Conservation (phyloP, 2,329 filamentous ascomycete genomes). For the Chaetomiaceae sp. region DNA sequence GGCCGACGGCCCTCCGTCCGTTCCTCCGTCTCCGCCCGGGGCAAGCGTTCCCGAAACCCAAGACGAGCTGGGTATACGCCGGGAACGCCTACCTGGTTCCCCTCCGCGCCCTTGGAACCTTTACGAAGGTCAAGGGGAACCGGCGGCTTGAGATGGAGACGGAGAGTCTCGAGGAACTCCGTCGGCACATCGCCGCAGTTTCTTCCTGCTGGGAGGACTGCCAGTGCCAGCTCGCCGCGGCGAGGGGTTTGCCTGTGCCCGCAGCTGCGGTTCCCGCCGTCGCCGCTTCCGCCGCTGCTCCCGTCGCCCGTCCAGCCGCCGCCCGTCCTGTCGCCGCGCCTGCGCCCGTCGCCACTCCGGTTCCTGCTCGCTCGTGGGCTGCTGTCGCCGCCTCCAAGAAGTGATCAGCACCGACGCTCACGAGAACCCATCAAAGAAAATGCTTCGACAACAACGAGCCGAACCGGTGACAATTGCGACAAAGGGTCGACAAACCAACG, state of each 20-base stretch:
- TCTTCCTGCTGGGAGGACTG: not conserved
- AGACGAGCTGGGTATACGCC: constrained; percentile 26
- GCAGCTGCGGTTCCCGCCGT: not conserved
- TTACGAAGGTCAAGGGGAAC: not conserved
- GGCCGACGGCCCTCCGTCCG: not conserved
- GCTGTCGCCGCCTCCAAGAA: too few relatives aligned
- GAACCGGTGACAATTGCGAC: too few relatives aligned
- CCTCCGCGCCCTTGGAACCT: constrained; percentile 16
- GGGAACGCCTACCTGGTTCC: constrained; percentile 23
- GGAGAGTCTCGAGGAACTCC: constrained; percentile 11
- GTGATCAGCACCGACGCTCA: too few relatives aligned
- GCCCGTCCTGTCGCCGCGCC: not conserved
- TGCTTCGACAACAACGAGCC: too few relatives aligned
- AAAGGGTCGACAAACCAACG: too few relatives aligned
- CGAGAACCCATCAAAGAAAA: too few relatives aligned
- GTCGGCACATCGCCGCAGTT: constrained; percentile 7
- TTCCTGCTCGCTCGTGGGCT: too few relatives aligned
- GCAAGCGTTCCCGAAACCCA: constrained; percentile 23
- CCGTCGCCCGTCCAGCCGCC: too few relatives aligned
- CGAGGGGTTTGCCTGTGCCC: too few relatives aligned
- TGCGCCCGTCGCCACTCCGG: not conserved
- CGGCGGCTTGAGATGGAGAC: not conserved
- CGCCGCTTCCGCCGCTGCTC: not conserved
- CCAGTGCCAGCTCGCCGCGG: not conserved
- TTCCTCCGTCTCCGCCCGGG: constrained; percentile 28